A percentile compares a stretch with the other conserved stretches of the same genome.
Conservation (phyloP, 768 basidiomycete genomes). For the Tephrocybe sp. region DNA sequence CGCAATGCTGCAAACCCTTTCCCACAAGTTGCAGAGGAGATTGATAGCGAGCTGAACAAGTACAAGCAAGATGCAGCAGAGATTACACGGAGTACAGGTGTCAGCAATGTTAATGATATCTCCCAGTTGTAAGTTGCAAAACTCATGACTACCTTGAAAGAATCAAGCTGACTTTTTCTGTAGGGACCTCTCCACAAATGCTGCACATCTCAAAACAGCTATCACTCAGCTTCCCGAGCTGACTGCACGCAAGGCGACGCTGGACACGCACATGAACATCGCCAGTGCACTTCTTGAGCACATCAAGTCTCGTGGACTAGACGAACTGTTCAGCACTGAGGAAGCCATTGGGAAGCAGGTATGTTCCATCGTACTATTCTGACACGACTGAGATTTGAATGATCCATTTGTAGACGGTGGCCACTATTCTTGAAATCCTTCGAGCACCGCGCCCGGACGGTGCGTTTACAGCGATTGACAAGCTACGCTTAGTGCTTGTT, state of each 20-base stretch:
- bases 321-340: constrained; percentile 97
- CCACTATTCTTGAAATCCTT: constrained; percentile 84
- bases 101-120: constrained; percentile 94
- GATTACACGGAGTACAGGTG: constrained; percentile 93
- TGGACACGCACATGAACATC: constrained; percentile 99
- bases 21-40: constrained; percentile 98
- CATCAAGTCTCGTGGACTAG: constrained; percentile 92
- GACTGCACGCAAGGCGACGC: constrained; percentile 92
- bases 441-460: constrained; percentile 68
- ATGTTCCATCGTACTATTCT: constrained; percentile 8
- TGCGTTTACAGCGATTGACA: constrained; percentile 73
- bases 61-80: constrained; percentile 97
- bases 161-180: constrained; percentile 1
- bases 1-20: constrained; percentile 96
- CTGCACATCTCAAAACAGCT: constrained; percentile 92
- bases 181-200: constrained; percentile 90
- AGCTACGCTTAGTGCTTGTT: constrained; percentile 91
- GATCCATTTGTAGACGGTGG: constrained; percentile 53
- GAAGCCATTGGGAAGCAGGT: constrained; percentile 89
- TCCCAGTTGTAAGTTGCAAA: constrained; percentile 73
- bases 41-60: constrained; percentile 86
- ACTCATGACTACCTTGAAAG: constrained; percentile 3
- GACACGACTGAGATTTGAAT: background rate
- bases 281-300: constrained; percentile 93
- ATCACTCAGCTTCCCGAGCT: constrained; percentile 96